A percentile compares a stretch with the other conserved stretches of the same genome.
These are phyloP conservation scores for Candida sp. DNA, from an alignment of 1,139 yeast species.

Conservation along the genomic window DNA sequence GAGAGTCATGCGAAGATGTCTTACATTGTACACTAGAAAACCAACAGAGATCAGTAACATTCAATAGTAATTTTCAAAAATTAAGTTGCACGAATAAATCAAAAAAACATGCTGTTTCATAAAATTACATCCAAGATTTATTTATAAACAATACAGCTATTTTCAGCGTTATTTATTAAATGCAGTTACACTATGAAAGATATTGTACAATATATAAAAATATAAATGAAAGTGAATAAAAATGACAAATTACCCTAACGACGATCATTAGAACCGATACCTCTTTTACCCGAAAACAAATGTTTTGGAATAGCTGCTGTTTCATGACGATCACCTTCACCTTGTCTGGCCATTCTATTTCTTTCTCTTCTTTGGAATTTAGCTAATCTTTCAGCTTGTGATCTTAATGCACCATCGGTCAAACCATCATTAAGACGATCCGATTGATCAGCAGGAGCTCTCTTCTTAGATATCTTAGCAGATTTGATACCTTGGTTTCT, in stretches of 20 bases:
- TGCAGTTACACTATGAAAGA: slow-evolving; percentile 4
- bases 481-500: slow-evolving; percentile 47
- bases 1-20: neutral
- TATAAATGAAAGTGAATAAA: slow-evolving; percentile 3
- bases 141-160: neutral
- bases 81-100: too few relatives aligned
- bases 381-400: slow-evolving; percentile 84
- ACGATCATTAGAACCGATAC: slow-evolving; percentile 82
- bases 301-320: slow-evolving; percentile 89
- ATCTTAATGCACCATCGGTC: slow-evolving; percentile 73
- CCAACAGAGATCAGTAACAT: too few relatives aligned
- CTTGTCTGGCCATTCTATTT: slow-evolving; percentile 87
- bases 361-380: slow-evolving; percentile 92
- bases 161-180: slow-evolving; percentile 1
- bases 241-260: slow-evolving; percentile 33
- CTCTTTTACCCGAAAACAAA: slow-evolving; percentile 94
- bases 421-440: slow-evolving; percentile 89
- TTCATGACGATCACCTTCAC: slow-evolving; percentile 94
- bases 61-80: too few relatives aligned
- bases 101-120: too few relatives aligned
- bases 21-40: too few relatives aligned
- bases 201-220: slow-evolving; percentile 1
- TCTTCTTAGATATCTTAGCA: slow-evolving; percentile 44
- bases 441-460: slow-evolving; percentile 55
- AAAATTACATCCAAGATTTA: too few relatives aligned